A percentile compares a stretch with the other conserved stretches of the same genome.
Conservation (phyloP, 2,329 filamentous ascomycete genomes). For the Fulvia fulva region DNA sequence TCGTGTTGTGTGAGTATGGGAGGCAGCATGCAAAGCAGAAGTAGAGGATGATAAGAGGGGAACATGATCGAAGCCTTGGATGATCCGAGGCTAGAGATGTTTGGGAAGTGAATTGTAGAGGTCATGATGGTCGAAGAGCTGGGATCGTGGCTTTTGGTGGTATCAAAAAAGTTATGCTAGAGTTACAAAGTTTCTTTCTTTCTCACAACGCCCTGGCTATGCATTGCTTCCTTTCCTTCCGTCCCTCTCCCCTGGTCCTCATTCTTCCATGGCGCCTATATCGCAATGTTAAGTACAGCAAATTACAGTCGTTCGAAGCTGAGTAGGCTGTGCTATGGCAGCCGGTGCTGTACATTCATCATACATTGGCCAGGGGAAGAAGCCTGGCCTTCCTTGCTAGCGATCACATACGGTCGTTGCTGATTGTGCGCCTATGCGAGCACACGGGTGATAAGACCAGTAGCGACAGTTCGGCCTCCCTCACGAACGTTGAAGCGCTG, state of each 20-base stretch:
- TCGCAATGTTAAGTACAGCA: constrained; percentile 14
- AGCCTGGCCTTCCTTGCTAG: too few species aligned
- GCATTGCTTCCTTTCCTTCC: constrained; percentile 6
- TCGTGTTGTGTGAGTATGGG: constrained; percentile 51
- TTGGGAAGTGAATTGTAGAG: too few species aligned
- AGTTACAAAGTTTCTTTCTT: constrained; percentile 8
- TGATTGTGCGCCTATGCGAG: constrained; percentile 29
- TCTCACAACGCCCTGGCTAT: constrained; percentile 15
- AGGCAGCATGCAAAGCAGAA: constrained; percentile 32
- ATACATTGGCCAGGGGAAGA: constrained; percentile 4
- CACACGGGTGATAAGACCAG: constrained; percentile 38
- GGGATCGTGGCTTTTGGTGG: constrained; percentile 21
- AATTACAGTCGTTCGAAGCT: constrained; percentile 20
- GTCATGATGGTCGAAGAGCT: constrained; percentile 10
- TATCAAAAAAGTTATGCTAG: constrained; percentile 17
- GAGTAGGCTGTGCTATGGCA: constrained; percentile 3
- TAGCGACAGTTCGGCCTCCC: constrained; percentile 65
- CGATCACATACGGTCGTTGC: too few species aligned
- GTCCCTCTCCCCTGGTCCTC: constrained; percentile 1
- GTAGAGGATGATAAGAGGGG: neutral
- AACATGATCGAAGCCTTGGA: too few species aligned
- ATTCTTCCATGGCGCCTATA: neutral
- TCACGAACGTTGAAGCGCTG: constrained; percentile 98
- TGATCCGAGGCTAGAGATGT: too few species aligned
- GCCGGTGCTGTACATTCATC: constrained; percentile 16